Evolutionary conservation across 306 rosid genomes (phyloP).

Genomic region (Rosa persica): DNA sequence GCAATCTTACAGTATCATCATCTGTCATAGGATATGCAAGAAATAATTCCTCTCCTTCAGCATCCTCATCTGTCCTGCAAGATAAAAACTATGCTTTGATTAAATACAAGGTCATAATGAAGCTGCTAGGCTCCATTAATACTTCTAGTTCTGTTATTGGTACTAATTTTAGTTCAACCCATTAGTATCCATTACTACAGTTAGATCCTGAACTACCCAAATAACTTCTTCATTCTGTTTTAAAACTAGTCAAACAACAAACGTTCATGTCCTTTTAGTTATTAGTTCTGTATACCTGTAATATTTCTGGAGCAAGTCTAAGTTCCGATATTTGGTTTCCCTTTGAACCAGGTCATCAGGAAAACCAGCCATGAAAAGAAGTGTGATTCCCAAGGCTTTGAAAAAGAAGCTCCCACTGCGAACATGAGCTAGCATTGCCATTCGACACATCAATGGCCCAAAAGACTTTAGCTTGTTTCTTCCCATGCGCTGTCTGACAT

Average conservation of each 20-base stretch:
- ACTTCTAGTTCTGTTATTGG: not conserved
- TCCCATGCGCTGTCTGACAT: slow-evolving; percentile 81
- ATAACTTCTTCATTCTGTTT: slow-evolving; percentile 3
- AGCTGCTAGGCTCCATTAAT: not conserved
- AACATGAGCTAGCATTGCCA: slow-evolving; percentile 57
- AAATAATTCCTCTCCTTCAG: slow-evolving; percentile 70
- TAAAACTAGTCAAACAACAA: not conserved
- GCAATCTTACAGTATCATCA: slow-evolving; percentile 48
- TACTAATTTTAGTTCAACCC: not conserved
- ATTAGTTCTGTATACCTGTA: slow-evolving; percentile 54
- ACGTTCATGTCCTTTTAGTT: not conserved
- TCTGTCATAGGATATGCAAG: slow-evolving; percentile 30
- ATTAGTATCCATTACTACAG: not conserved
- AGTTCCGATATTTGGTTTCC: slow-evolving; percentile 80
- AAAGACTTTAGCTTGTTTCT: slow-evolving; percentile 85
- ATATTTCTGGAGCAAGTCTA: slow-evolving; percentile 86
- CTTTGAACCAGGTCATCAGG: slow-evolving; percentile 71
- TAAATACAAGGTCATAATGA: not conserved
- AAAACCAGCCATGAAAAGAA: slow-evolving; percentile 92
- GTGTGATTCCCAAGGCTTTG: slow-evolving; percentile 87
- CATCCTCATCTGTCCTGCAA: slow-evolving; percentile 75
- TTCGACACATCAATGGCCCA: slow-evolving; percentile 53
- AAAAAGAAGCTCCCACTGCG: slow-evolving; percentile 93
- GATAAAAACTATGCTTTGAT: slow-evolving; percentile 12
- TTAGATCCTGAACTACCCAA: not conserved